Base-by-base conservation (phyloP, 805 yeast species). In the Lipomyces kockii region DNA sequence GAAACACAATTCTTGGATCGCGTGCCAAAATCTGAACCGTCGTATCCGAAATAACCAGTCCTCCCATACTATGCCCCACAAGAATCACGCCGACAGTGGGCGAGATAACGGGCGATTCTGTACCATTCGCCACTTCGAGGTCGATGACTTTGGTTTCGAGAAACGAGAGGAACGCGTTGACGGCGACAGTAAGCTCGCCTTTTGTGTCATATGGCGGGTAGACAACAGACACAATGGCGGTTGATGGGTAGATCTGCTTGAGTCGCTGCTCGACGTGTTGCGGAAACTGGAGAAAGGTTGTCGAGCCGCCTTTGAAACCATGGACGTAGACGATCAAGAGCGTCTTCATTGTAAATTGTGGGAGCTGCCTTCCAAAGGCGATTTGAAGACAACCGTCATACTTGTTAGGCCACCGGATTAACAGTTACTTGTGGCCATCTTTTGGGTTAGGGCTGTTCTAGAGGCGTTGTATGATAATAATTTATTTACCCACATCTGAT, bases 61-160 rank as follows among this genome's bases (percentile, higher is more conserved):
- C 72, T 37, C 72, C 72, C 72, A 69, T 69, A 27, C 69, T 64
- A 49, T 69, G 72, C 6, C 65, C 72, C 27, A 66, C 66, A 17
- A 69, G 55, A n/a, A 69, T 27, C 8, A 69, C 63, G 12, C 66
- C 72, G 20, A 68, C 71, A 20, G 58, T 25, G 3, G 72, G 72
- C 17, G 51, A 51, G 17, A 67, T 60, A 11, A 67, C 72, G 20
- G 71, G 72, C 51, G 72, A 64, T 17, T 12, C 17, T 12, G 72
- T 60, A 20, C 63, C 57, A n/a, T 61, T 54, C 14, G 27, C n/a
- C 6, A 68, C 63, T 34, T 69, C 72, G n/a, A 29, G 20, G 56
- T 69, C 72, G 29, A 69, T 67, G 14, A 65, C 71, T 34, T 57
- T 27, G 4, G 66, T 60, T 54, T 67, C 71, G 27, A 62, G 34